Percentiles rank a stretch among this genome's conserved stretches.
phyloP scores from a whole-genome alignment of 176 grass and related monocot genomes.

The Avena eriantha region DNA sequence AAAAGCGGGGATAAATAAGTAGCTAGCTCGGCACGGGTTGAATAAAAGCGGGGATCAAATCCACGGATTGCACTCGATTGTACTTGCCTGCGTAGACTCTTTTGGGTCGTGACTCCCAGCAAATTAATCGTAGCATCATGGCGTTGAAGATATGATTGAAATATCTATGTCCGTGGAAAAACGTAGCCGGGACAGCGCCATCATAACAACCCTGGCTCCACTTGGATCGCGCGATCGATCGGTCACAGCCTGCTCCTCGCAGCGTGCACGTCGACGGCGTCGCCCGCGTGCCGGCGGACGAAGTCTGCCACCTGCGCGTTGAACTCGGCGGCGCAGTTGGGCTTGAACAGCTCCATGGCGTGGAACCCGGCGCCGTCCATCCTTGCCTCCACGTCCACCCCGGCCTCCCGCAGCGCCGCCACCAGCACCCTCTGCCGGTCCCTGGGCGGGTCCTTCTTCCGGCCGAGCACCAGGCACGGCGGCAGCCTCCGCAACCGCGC shows the following conservation, averaged over 20 bases:
- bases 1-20: too few species aligned
- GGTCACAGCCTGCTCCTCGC: slow-evolving; percentile 54
- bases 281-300: slow-evolving; percentile 43
- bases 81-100: not conserved
- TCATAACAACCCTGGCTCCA: not conserved
- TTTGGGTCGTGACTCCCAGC: not conserved
- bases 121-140: slow-evolving; percentile 8
- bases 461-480: slow-evolving; percentile 74
- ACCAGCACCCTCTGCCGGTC: slow-evolving; percentile 74
- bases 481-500: slow-evolving; percentile 55
- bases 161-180: not conserved
- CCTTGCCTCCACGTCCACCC: slow-evolving; percentile 52
- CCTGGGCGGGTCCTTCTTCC: slow-evolving; percentile 64
- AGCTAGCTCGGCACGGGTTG: too few species aligned
- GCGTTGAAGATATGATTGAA: not conserved
- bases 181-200: not conserved
- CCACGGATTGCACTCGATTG: not conserved
- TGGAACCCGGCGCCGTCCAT: slow-evolving; percentile 71
- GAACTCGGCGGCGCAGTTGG: slow-evolving; percentile 60
- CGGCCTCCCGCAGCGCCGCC: slow-evolving; percentile 52
- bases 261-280: slow-evolving; percentile 13
- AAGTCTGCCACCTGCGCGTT: slow-evolving; percentile 64
- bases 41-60: too few species aligned
- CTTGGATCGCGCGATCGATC: not conserved
- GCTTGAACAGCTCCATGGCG: slow-evolving; percentile 73